These are phyloP conservation scores for Persicaria tinctoria DNA, from an alignment of 148 eudicot genomes.

Conservation along the genomic window DNA sequence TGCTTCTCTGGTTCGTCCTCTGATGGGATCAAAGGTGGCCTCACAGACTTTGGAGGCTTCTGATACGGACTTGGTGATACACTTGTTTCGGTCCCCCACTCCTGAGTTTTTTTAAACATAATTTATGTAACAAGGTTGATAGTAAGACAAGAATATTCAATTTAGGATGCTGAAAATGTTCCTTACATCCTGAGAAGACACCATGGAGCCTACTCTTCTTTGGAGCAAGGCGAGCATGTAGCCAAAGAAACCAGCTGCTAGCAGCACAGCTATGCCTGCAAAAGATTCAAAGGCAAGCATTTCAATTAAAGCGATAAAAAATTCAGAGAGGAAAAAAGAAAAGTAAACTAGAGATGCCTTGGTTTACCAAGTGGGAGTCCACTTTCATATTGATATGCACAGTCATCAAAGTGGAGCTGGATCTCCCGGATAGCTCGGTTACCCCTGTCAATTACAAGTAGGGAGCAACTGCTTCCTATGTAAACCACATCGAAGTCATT, in stretches of 20 bases:
- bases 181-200: constrained; percentile 52
- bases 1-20: constrained; percentile 69
- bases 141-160: not conserved
- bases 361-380: constrained; percentile 79
- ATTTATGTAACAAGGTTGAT: no score
- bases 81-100: constrained; percentile 23
- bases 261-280: constrained; percentile 53
- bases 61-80: constrained; percentile 23
- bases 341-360: not conserved
- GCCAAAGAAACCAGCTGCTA: constrained; percentile 80
- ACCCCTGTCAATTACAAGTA: constrained; percentile 89
- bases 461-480: constrained; percentile 97
- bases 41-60: constrained; percentile 48
- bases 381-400: constrained; percentile 95
- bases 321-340: not conserved
- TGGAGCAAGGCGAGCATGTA: constrained; percentile 79
- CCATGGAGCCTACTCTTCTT: constrained; percentile 54
- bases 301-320: not conserved
- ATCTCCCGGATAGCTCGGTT: constrained; percentile 90
- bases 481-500: constrained; percentile 93
- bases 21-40: constrained; percentile 70
- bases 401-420: constrained; percentile 89
- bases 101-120: not conserved
- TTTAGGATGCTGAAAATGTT: not conserved
- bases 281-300: not conserved